Evolutionary conservation across 352 stramenopile species (phyloP).

Genomic region (Aphanomyces cochlioides): DNA sequence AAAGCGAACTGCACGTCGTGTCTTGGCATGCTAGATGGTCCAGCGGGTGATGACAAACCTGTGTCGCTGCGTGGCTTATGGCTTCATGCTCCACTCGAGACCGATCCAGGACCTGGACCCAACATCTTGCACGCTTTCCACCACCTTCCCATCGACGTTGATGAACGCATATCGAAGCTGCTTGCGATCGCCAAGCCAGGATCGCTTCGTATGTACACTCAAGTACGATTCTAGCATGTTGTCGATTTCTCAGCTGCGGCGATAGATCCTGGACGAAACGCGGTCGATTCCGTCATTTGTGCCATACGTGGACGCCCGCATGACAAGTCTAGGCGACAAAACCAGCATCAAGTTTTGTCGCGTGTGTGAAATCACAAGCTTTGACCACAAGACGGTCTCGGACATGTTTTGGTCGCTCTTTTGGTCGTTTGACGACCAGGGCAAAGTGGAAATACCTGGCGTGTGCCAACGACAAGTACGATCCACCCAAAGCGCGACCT

Average conservation of each 20-base stretch:
- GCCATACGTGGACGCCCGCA: constrained; percentile 28
- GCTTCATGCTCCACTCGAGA: constrained; percentile 26
- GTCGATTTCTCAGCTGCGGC: background rate
- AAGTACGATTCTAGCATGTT: background rate
- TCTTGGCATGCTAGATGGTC: background rate
- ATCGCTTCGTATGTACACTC: constrained; percentile 21
- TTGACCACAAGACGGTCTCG: constrained; percentile 29
- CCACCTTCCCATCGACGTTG: constrained; percentile 5
- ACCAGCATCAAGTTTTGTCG: constrained; percentile 30
- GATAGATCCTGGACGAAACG: constrained; percentile 30
- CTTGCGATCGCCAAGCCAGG: constrained; percentile 19
- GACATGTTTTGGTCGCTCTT: constrained; percentile 27
- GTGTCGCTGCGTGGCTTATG: constrained; percentile 24
- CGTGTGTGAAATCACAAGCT: constrained; percentile 30
- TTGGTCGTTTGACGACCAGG: constrained; percentile 22
- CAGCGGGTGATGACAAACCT: background rate
- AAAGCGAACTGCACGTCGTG: background rate
- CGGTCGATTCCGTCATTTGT: constrained; percentile 21
- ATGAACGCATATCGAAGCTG: constrained; percentile 9
- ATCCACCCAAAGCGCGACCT: background rate
- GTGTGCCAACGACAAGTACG: constrained; percentile 27
- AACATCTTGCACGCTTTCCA: constrained; percentile 28
- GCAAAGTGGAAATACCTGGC: constrained; percentile 12
- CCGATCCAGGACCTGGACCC: constrained; percentile 21
- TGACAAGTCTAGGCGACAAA: constrained; percentile 27